Evolutionary conservation across 1,284 basidiomycete species (phyloP).

Genomic region (Amylostereum areolatum): DNA sequence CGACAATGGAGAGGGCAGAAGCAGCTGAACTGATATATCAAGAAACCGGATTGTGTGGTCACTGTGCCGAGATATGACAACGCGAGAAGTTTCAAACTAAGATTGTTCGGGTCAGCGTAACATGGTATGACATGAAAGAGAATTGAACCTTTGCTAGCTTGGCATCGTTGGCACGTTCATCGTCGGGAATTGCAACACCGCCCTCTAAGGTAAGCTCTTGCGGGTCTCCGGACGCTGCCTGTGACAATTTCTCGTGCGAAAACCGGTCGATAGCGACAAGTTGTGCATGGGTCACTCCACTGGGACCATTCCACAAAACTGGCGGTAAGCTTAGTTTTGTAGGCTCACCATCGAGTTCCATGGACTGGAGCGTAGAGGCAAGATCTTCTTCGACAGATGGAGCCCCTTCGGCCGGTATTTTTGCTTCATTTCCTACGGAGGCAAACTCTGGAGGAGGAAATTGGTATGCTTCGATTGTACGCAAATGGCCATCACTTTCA

Average conservation of each 20-base stretch:
- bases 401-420: constrained; percentile 12
- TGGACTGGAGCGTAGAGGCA: constrained; percentile 34
- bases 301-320: constrained; percentile 32
- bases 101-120: background rate
- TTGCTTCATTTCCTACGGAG: constrained; percentile 4
- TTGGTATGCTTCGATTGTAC: constrained; percentile 43
- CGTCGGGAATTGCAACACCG: constrained; percentile 43
- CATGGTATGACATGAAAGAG: background rate
- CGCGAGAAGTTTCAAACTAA: constrained; percentile 59
- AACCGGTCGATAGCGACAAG: constrained; percentile 40
- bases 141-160: constrained; percentile 43
- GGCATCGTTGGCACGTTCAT: constrained; percentile 37
- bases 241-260: constrained; percentile 31
- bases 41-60: constrained; percentile 65
- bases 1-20: constrained; percentile 39
- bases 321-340: constrained; percentile 31
- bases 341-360: constrained; percentile 37
- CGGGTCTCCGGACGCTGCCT: constrained; percentile 12
- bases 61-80: constrained; percentile 61
- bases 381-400: constrained; percentile 32
- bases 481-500: constrained; percentile 32
- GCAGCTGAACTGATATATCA: constrained; percentile 65
- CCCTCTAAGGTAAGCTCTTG: constrained; percentile 36
- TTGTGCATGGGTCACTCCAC: constrained; percentile 34
- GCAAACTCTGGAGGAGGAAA: constrained; percentile 52